Evolutionary conservation across 768 basidiomycete species (phyloP), one percentile per base, ranked within the genome.

Genomic region (Suillus ampliporus): DNA sequence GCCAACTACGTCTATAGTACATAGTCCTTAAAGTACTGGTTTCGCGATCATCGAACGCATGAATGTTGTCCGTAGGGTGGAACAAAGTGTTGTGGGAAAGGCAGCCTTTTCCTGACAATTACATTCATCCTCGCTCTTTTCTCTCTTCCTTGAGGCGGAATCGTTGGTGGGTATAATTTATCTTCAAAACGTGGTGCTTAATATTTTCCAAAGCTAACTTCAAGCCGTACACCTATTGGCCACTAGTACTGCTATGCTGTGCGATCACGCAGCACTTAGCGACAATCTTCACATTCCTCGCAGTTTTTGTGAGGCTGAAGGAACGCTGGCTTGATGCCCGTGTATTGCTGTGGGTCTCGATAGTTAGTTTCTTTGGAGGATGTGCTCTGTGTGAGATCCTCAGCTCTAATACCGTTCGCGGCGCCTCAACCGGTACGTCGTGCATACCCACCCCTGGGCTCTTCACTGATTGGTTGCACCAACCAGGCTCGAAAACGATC

Each of bases 231-330:
- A 85, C 86, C 9, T 93, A 94, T 69, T 85, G 86, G 83, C 83
- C 86, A 19, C 75, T 95, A 47, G 90, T 94, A 19, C 68, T 86
- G 44, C 79, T 88, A 9, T 85, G 90, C 26, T 90, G 85, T 64
- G 81, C 92, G 4, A 86, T 98, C 65, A 91, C 91, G 28, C 94
- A 96, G 72, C 94, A 96, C 73, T 76, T 96, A 46, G 86, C 89
- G 11, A 86, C 87, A 37, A 89, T 93, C 58, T 90, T 92, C 74
- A 77, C 92, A 54, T 95, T 97, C 78, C 77, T 97, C 40, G 84
- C 88, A 23, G 82, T 91, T 66, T 98, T 97, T 76, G 85, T 88
- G 52, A 82, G 83, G 56, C 81, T 96, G 23, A 85, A 87, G 65
- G 84, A 87, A 70, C 78, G 80, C 40, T 73, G 78, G 15, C 78